These are phyloP conservation scores for Phytophthora quininea DNA, from an alignment of 352 stramenopile species.

Conservation along the genomic window DNA sequence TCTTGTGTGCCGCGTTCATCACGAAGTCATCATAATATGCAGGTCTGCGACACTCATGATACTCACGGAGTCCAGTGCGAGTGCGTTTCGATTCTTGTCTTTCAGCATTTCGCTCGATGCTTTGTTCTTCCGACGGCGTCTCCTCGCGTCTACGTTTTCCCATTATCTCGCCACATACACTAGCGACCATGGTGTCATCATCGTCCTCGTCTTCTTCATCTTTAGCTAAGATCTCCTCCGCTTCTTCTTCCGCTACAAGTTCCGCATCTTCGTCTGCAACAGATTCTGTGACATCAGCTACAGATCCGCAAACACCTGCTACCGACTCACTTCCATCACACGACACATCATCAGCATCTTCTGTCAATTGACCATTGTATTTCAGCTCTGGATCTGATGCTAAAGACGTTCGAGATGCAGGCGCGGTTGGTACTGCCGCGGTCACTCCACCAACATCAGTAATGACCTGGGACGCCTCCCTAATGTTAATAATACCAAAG, in stretches of 20 bases:
- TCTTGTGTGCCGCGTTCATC: neutral
- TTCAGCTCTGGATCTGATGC: neutral
- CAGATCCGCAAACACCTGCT: neutral
- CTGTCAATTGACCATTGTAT: neutral
- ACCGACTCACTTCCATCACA: too few relatives aligned
- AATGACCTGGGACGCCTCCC: too few relatives aligned
- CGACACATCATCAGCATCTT: too few relatives aligned
- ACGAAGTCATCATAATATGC: constrained; percentile 4
- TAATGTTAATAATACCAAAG: too few relatives aligned
- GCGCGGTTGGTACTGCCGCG: too few relatives aligned
- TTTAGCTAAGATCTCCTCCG: neutral
- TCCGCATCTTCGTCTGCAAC: neutral
- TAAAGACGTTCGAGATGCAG: too few relatives aligned
- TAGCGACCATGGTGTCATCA: neutral
- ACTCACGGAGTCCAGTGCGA: constrained; percentile 4
- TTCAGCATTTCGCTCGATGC: constrained; percentile 3
- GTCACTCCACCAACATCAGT: too few relatives aligned
- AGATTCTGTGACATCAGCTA: neutral
- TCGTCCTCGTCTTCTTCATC: constrained; percentile 4
- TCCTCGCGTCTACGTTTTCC: constrained; percentile 6
- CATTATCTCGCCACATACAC: constrained; percentile 1
- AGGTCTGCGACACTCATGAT: constrained; percentile 2
- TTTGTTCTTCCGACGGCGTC: constrained; percentile 1
- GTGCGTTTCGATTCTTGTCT: neutral
- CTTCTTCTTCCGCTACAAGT: neutral